Conservation (phyloP, 2,329 filamentous ascomycete genomes). For the Phaeosphaeriaceae sp. region DNA sequence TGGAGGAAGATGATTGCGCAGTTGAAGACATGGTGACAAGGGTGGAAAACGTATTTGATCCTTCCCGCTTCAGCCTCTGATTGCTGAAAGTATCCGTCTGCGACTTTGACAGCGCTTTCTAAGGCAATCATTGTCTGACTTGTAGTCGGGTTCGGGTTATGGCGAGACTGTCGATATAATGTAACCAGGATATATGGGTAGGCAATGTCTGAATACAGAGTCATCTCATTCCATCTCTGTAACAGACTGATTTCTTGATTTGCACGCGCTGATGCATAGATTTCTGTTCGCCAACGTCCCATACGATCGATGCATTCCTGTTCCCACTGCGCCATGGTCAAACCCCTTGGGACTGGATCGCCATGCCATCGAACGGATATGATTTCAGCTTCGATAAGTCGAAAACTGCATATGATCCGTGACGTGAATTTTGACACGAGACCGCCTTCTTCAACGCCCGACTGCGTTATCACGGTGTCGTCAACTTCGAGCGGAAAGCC, state of each 20-base stretch:
- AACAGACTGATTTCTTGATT: constrained; percentile 36
- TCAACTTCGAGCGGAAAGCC: constrained; percentile 43
- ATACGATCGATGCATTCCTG: constrained; percentile 34
- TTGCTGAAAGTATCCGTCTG: constrained; percentile 42
- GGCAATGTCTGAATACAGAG: constrained; percentile 43
- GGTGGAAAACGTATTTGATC: constrained; percentile 49
- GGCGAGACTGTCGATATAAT: constrained; percentile 39
- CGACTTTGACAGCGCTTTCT: constrained; percentile 39
- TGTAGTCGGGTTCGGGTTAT: constrained; percentile 33
- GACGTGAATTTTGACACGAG: constrained; percentile 44
- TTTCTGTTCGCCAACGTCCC: constrained; percentile 39
- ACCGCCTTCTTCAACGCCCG: constrained; percentile 34
- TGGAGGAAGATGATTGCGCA: constrained; percentile 43
- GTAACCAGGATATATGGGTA: constrained; percentile 39
- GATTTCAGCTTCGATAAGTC: constrained; percentile 44
- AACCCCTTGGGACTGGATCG: constrained; percentile 35
- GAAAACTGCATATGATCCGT: constrained; percentile 42
- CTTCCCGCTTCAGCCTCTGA: constrained; percentile 41
- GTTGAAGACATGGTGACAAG: constrained; percentile 45
- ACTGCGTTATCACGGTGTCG: constrained; percentile 40
- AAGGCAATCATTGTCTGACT: constrained; percentile 38
- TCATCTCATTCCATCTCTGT: constrained; percentile 45
- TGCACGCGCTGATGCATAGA: constrained; percentile 33
- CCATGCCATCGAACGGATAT: constrained; percentile 42
- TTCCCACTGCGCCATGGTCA: constrained; percentile 39